Evolutionary conservation across 768 basidiomycete species (phyloP).

Genomic region (Coprinopsis cinerea): DNA sequence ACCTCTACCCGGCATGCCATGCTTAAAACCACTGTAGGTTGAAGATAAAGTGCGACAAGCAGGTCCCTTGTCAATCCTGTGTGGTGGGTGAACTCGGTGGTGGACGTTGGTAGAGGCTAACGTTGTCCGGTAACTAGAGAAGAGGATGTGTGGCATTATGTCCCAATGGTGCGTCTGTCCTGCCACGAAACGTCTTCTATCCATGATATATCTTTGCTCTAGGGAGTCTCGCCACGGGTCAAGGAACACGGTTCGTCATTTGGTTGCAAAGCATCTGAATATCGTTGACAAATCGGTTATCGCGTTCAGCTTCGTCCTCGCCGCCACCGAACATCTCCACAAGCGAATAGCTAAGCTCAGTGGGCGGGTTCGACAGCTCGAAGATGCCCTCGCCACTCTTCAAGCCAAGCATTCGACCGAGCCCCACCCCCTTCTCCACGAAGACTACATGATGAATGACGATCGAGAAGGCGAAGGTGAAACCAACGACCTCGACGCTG

Average conservation of each 20-base stretch:
- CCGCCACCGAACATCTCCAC: slow-evolving; percentile 63
- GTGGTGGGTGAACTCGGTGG: slow-evolving; percentile 37
- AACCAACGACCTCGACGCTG: slow-evolving; percentile 19
- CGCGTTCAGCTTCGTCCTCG: slow-evolving; percentile 58
- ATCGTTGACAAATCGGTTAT: too few relatives aligned
- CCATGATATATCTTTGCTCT: background rate
- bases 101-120: background rate
- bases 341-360: slow-evolving; percentile 47
- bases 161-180: slow-evolving; percentile 50
- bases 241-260: slow-evolving; percentile 56
- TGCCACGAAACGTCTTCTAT: slow-evolving; percentile 4
- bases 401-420: slow-evolving; percentile 48
- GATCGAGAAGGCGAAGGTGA: slow-evolving; percentile 21
- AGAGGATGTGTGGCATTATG: slow-evolving; percentile 66
- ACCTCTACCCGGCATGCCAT: slow-evolving; percentile 13
- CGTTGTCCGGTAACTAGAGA: slow-evolving; percentile 31
- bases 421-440: slow-evolving; percentile 55
- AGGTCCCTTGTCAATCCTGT: slow-evolving; percentile 74
- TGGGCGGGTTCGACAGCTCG: slow-evolving; percentile 50
- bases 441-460: slow-evolving; percentile 37
- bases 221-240: slow-evolving; percentile 76
- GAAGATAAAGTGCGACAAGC: slow-evolving; percentile 81
- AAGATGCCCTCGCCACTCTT: slow-evolving; percentile 50
- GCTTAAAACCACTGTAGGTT: slow-evolving; percentile 33
- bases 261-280: too few relatives aligned